phyloP scores from a whole-genome alignment of 2,329 filamentous ascomycete species.

The Chrysoporthe austroafricana region DNA sequence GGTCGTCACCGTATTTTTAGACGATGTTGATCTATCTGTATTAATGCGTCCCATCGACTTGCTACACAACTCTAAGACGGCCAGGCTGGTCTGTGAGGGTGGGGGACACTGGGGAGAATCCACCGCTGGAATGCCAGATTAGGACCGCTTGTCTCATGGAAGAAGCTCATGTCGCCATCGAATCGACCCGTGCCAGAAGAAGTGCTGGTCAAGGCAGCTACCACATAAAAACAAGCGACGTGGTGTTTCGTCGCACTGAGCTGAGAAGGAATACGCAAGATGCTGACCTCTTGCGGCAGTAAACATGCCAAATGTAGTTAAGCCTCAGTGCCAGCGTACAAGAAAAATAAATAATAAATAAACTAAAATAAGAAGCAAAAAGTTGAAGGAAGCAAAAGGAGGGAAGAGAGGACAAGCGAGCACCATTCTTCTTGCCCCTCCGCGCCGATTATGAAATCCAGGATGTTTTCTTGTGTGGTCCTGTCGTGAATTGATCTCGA shows the following conservation, averaged over 20 bases:
- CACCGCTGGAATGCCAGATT: neutral
- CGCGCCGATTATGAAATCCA: neutral
- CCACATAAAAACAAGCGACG: slow-evolving; percentile 1
- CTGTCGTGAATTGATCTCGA: neutral
- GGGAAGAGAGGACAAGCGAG: neutral
- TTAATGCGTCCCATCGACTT: neutral
- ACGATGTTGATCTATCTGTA: neutral
- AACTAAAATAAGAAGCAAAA: neutral
- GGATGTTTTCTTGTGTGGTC: neutral
- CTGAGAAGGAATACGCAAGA: neutral
- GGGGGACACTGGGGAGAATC: neutral
- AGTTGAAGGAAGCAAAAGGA: neutral
- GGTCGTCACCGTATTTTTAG: neutral
- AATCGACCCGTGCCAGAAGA: neutral
- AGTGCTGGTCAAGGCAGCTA: neutral
- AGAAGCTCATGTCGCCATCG: neutral
- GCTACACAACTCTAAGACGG: neutral
- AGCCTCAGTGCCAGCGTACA: neutral
- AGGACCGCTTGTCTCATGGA: slow-evolving; percentile 2
- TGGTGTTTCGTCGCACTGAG: neutral
- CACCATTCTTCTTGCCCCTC: neutral
- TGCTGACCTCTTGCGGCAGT: neutral
- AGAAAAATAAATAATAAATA: neutral
- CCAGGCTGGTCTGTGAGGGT: neutral
- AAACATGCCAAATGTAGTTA: neutral